Evolutionary conservation across 2,329 filamentous ascomycete species (phyloP).

Genomic region (Pseudogymnoascus sp.): DNA sequence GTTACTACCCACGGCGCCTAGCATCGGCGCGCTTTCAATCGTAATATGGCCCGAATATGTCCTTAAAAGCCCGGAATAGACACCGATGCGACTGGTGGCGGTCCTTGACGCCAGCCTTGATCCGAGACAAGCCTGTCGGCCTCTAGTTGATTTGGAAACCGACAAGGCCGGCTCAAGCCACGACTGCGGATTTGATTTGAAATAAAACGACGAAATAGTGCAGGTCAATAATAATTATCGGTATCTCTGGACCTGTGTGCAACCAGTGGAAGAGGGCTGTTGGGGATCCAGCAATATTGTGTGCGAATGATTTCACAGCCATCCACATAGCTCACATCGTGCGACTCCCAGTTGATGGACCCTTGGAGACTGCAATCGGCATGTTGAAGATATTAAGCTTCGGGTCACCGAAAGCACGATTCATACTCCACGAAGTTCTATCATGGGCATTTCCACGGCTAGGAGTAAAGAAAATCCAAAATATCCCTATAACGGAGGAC

Average conservation of each 20-base stretch:
- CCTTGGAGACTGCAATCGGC: too few relatives aligned
- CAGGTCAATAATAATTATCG: neutral
- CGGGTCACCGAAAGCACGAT: too few relatives aligned
- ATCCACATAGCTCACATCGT: too few relatives aligned
- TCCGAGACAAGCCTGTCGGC: neutral
- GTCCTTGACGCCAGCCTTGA: neutral
- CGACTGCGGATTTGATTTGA: neutral
- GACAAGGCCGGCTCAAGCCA: neutral
- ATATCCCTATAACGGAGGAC: too few relatives aligned
- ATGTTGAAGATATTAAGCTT: too few relatives aligned
- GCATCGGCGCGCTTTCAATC: neutral
- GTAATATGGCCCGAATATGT: neutral
- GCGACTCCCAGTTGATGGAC: too few relatives aligned
- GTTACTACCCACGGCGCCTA: neutral
- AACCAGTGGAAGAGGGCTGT: neutral
- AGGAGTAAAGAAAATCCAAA: too few relatives aligned
- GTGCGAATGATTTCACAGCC: too few relatives aligned
- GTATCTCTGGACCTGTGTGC: neutral
- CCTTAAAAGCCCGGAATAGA: neutral
- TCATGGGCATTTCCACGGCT: too few relatives aligned
- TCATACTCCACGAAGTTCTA: too few relatives aligned
- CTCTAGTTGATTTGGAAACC: neutral
- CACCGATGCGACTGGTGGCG: neutral
- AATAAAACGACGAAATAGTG: neutral
- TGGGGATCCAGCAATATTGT: too few relatives aligned